phyloP scores from a whole-genome alignment of 1,284 basidiomycete genomes.

The Leucocoprinus gongylophorus region DNA sequence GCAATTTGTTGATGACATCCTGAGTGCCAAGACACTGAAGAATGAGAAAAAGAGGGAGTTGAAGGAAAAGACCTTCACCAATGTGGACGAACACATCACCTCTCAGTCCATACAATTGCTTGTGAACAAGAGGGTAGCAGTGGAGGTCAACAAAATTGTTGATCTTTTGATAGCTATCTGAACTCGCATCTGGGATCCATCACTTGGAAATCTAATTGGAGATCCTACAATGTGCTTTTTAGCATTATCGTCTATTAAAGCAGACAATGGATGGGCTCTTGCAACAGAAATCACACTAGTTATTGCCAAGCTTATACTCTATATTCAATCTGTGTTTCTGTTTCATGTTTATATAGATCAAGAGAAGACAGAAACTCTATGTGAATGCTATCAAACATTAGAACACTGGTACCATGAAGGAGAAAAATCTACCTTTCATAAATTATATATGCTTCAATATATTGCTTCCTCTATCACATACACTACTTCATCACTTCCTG shows the following conservation, averaged over 20 bases:
- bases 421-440: not conserved
- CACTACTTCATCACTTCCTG: not conserved
- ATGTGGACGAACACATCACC: no score
- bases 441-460: not conserved
- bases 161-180: not conserved
- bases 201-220: not conserved
- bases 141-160: not conserved
- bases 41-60: not conserved
- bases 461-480: not conserved
- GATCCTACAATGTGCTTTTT: not conserved
- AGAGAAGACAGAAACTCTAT: not conserved
- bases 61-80: no score
- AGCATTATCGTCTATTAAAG: not conserved
- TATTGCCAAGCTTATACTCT: slow-evolving; percentile 20
- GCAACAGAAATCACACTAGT: slow-evolving; percentile 16
- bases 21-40: not conserved
- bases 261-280: not conserved
- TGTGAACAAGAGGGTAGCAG: not conserved
- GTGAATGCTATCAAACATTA: slow-evolving; percentile 15
- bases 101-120: not conserved
- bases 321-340: slow-evolving; percentile 17
- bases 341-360: not conserved
- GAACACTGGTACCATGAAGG: not conserved
- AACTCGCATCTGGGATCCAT: not conserved
- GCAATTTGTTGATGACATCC: not conserved